Base-by-base conservation (phyloP, 768 basidiomycete species). In the Leccinum broughii region DNA sequence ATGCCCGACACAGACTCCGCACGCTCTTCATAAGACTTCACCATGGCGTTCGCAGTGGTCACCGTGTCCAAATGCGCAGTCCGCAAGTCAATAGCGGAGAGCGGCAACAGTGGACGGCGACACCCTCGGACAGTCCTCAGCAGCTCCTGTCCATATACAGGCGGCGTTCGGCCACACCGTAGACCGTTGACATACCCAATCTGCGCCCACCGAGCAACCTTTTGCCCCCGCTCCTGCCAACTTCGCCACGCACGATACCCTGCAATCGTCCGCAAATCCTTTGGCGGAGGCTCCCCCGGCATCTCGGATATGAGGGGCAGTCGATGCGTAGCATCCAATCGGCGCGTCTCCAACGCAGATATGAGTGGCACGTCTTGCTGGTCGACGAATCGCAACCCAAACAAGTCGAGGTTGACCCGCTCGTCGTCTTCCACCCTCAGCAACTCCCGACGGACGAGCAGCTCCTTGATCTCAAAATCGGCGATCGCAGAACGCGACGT, bases 401-500 rank as follows among this genome's bases (percentile, higher is more conserved):
- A 77, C 20, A 87, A 64, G 46, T 84, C 84, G n/a, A 92, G 73
- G 64, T 89, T 82, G 41, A 87, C 62, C 54, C 57, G 69, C 64
- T 90, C 83, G 72, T 83, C 67, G 67, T 84, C 75, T 35, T 77
- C 68, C 14, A 82, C 81, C 32, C 79, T 73, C 11, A 95, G 71
- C 30, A 97, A 75, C 51, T 86, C 80, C 34, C 92, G 86, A 13
- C 97, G 84, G 37, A 96, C 73, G 34, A 98, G 83, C 65, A 99
- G 72, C 59, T 98, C 90, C 81, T 95, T 83, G 83, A 97, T 84
- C 77, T 94, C 80, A 74, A 87, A 87, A 75, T 92, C 85, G 62
- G 85, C 92, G 62, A 85, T 81, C 57, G 82, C 92, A 59, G 88
- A 94, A 64, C 83, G 89, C 59, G 77, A 78, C 86, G 85, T 89